Base-by-base conservation (phyloP, 2,329 filamentous ascomycete species). In the Phyllosticta ampelicida region DNA sequence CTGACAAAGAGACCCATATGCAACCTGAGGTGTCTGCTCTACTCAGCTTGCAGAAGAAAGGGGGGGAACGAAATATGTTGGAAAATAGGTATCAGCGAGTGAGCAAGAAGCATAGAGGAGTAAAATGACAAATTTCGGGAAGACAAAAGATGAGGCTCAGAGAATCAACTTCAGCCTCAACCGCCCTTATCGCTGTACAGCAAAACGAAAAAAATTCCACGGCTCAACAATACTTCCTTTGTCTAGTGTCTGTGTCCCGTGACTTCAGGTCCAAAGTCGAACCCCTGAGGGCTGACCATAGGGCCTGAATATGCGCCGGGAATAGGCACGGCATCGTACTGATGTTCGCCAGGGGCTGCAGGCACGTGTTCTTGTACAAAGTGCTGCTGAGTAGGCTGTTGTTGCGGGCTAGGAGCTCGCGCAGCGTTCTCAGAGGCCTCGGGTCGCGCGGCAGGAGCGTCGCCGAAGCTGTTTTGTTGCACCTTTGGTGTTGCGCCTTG, bases 301-400 rank as follows among this genome's bases (percentile, higher is more conserved):
- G 77, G 75, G 58, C 73, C 76, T 6, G 80, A 77, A 69, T 96
- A 96, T 0, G 90, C 88, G 5, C 87, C 88, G 0, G 92, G 92
- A 60, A 96, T 96, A 0, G 91, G 89, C 29, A 96, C 92, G 20
- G 86, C 77, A 11, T 86, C 91, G 71, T 96, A 96, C 53, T 85
- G 83, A 65, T 87, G 83, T 78, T 96, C 92, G 53, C 90, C 87
- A 0, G 87, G 85, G 9, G 87, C 87, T 23, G 84, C 80, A 10
- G 80, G 81, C 18, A 85, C 84, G 64, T 89, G 87, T 54, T 85
- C 78, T 63, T 85, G 80, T 60, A 79, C 66, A 56, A 76, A 77
- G 65, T 79, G 77, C 16, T 55, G 51, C 9, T 50, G 36, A 5
- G 50, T n/a, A 23, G 36, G 70, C 30, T 64, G 61, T 49, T 64